Evolutionary conservation across 805 yeast genomes (phyloP).

Genomic region (Saccharomycopsis lassenensis): DNA sequence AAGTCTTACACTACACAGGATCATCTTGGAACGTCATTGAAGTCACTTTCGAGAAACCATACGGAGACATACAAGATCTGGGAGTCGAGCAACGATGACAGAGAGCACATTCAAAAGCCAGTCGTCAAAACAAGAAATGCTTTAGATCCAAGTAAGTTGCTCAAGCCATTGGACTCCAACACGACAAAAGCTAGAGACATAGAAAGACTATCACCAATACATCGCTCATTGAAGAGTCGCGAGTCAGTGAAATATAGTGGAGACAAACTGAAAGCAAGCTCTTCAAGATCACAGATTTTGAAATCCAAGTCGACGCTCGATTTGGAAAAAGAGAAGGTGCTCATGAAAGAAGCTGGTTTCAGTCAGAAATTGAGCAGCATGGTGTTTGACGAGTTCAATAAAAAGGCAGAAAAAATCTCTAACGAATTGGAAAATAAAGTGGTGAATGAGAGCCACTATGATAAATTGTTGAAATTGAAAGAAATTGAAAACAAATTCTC

Average conservation of each 20-base stretch:
- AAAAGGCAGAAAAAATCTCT: slow-evolving; percentile 25
- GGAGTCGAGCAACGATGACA: too few species aligned
- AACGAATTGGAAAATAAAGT: slow-evolving; percentile 6
- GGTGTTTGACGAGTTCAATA: slow-evolving; percentile 28
- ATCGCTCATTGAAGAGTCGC: not conserved
- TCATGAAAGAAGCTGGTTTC: slow-evolving; percentile 30
- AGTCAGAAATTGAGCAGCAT: slow-evolving; percentile 30
- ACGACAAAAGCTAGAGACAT: too few species aligned
- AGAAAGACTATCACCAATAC: not conserved
- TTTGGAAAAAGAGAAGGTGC: slow-evolving; percentile 28
- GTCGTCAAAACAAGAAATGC: too few species aligned
- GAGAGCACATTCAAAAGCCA: too few species aligned
- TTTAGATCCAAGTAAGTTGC: too few species aligned
- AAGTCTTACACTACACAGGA: too few species aligned
- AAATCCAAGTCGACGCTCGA: slow-evolving; percentile 10
- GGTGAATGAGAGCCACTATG: not conserved
- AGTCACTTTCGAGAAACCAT: too few species aligned
- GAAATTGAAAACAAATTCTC: not conserved
- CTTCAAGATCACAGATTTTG: not conserved
- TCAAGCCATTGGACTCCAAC: too few species aligned
- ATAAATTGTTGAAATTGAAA: not conserved
- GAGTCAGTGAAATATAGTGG: slow-evolving; percentile 1
- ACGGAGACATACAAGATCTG: too few species aligned
- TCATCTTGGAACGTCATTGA: too few species aligned
- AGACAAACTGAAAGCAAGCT: not conserved